Evolutionary conservation across 2,329 filamentous ascomycete species (phyloP).

Genomic region (Claviceps maximensis): DNA sequence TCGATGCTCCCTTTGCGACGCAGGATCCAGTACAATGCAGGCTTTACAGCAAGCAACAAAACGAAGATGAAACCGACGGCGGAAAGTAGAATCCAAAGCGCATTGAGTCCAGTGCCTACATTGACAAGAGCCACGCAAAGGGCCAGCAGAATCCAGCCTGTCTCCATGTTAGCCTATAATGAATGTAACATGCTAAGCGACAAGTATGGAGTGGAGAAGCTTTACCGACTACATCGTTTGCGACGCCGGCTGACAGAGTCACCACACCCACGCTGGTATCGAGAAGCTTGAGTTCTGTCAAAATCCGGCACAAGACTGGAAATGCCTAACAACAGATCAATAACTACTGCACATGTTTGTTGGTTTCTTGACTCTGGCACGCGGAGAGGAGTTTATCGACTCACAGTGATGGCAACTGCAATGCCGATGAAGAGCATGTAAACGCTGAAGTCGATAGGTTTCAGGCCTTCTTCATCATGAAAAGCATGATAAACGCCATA

Average conservation of each 20-base stretch:
- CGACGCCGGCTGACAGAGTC: slow-evolving; percentile 78
- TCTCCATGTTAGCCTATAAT: not conserved
- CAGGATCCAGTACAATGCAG: slow-evolving; percentile 61
- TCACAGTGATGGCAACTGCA: slow-evolving; percentile 70
- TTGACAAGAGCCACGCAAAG: slow-evolving; percentile 91
- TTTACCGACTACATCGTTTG: slow-evolving; percentile 57
- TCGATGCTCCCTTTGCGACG: slow-evolving; percentile 63
- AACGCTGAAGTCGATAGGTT: slow-evolving; percentile 34
- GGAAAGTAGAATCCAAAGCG: slow-evolving; percentile 71
- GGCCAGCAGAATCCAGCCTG: slow-evolving; percentile 72
- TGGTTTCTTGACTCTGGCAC: not conserved
- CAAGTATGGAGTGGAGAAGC: not conserved
- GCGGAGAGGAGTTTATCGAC: not conserved
- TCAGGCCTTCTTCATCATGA: slow-evolving; percentile 25
- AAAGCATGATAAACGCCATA: slow-evolving; percentile 73
- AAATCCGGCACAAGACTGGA: slow-evolving; percentile 83
- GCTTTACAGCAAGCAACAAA: slow-evolving; percentile 58
- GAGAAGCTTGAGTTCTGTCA: slow-evolving; percentile 81
- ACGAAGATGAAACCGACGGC: slow-evolving; percentile 65
- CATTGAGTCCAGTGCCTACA: slow-evolving; percentile 66
- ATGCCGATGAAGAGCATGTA: slow-evolving; percentile 74
- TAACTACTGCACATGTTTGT: not conserved
- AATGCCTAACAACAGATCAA: slow-evolving; percentile 36
- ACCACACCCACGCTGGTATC: slow-evolving; percentile 75
- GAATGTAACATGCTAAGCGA: not conserved